Evolutionary conservation across 1,284 basidiomycete species (phyloP).

Genomic region (Ceratobasidium sp.): DNA sequence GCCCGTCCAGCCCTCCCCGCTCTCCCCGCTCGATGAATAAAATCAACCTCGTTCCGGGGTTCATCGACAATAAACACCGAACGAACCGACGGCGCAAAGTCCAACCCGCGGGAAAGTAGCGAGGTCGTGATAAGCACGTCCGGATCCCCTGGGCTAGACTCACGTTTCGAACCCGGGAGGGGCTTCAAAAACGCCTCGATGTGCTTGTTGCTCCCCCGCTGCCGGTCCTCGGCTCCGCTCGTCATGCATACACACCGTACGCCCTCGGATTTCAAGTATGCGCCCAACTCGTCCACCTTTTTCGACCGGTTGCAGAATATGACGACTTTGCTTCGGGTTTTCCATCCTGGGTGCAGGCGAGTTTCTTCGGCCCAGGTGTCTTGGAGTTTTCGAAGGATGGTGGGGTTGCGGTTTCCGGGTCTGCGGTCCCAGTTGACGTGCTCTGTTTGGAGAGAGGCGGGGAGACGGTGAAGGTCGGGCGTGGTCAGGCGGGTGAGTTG

Average conservation of each 20-base stretch:
- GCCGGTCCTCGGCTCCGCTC: constrained; percentile 60
- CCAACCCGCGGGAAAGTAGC: constrained; percentile 87
- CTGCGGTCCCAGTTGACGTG: constrained; percentile 72
- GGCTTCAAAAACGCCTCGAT: constrained; percentile 67
- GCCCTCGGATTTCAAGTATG: constrained; percentile 63
- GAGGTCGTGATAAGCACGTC: constrained; percentile 87
- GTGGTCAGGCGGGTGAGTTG: constrained; percentile 71
- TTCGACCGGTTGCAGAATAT: constrained; percentile 81
- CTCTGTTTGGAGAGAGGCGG: constrained; percentile 69
- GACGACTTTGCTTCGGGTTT: constrained; percentile 61
- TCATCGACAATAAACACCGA: constrained; percentile 86
- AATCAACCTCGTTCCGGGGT: constrained; percentile 86
- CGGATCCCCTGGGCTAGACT: constrained; percentile 45
- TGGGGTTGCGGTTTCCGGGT: constrained; percentile 72
- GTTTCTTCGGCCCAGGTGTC: constrained; percentile 78
- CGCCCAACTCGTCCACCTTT: constrained; percentile 66
- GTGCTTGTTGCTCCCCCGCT: constrained; percentile 72
- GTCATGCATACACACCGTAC: constrained; percentile 71
- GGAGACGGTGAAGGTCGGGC: constrained; percentile 78
- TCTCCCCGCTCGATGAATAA: constrained; percentile 84
- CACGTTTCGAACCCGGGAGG: constrained; percentile 22
- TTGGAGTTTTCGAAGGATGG: constrained; percentile 75
- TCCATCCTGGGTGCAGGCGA: constrained; percentile 26
- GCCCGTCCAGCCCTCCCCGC: constrained; percentile 69
- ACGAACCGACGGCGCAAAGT: constrained; percentile 76